Evolutionary conservation across 192 early-diverging fungal genomes (phyloP).

Genomic region (Radiomyces spectabilis): DNA sequence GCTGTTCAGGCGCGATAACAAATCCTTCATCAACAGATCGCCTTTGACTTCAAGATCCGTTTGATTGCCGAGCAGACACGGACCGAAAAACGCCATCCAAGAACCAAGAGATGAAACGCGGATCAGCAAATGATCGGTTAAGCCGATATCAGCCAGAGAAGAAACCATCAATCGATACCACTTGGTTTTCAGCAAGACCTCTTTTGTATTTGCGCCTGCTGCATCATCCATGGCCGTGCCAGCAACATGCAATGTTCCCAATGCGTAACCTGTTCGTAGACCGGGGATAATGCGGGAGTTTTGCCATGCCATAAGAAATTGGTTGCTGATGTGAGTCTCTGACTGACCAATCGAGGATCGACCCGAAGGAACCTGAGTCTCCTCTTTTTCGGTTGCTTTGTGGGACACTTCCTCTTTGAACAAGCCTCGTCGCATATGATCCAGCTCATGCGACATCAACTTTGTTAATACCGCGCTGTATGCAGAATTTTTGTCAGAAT

Average conservation of each 20-base stretch:
- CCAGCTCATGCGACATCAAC: constrained; percentile 41
- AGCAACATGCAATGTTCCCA: constrained; percentile 19
- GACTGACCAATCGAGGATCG: not conserved
- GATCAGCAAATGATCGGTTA: constrained; percentile 46
- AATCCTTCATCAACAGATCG: constrained; percentile 4
- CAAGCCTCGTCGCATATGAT: constrained; percentile 41
- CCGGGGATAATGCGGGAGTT: constrained; percentile 41
- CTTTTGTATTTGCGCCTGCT: not conserved
- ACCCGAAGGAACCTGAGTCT: not conserved
- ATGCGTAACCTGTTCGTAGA: constrained; percentile 38
- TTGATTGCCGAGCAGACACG: not conserved
- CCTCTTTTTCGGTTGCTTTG: not conserved
- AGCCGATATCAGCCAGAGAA: constrained; percentile 36
- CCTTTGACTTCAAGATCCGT: constrained; percentile 2
- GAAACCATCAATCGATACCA: constrained; percentile 39
- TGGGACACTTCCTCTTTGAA: constrained; percentile 31
- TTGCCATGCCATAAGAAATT: constrained; percentile 39
- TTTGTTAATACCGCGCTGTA: constrained; percentile 31
- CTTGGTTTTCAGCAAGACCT: constrained; percentile 17
- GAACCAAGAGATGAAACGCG: constrained; percentile 29
- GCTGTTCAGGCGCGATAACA: constrained; percentile 8
- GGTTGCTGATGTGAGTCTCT: not conserved
- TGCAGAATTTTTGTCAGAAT: constrained; percentile 12
- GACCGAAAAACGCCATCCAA: constrained; percentile 42
- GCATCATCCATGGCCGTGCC: not conserved